Evolutionary conservation across 768 basidiomycete species (phyloP).

Genomic region (Exsudoporus frostii): DNA sequence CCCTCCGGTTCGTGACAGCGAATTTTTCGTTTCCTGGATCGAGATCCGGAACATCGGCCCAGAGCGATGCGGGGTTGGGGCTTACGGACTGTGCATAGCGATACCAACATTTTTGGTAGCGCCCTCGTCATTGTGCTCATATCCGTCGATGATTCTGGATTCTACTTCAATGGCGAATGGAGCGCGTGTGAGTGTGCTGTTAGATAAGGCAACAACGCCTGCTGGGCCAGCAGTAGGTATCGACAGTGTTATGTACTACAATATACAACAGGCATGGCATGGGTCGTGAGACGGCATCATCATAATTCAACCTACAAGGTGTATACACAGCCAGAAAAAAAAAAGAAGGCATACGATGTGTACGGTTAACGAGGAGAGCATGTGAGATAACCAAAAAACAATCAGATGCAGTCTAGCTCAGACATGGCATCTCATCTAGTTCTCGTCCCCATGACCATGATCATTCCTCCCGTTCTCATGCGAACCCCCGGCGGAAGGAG

Average conservation of each 20-base stretch:
- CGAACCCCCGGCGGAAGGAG: constrained; percentile 33
- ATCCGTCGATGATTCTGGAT: neutral
- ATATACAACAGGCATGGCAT: constrained; percentile 24
- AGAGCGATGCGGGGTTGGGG: constrained; percentile 25
- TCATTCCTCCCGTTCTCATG: constrained; percentile 30
- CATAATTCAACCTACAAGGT: constrained; percentile 25
- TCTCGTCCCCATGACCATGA: constrained; percentile 30
- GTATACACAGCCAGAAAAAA: constrained; percentile 19
- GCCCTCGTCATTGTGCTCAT: constrained; percentile 2
- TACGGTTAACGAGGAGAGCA: constrained; percentile 11
- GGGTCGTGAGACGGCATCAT: constrained; percentile 19
- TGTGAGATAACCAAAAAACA: constrained; percentile 16
- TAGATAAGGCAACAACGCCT: constrained; percentile 22
- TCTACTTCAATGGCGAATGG: neutral
- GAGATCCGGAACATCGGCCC: constrained; percentile 29
- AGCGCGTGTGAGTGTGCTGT: neutral
- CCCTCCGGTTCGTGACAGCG: constrained; percentile 30
- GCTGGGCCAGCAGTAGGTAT: constrained; percentile 28
- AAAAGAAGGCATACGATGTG: constrained; percentile 15
- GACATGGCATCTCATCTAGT: constrained; percentile 27
- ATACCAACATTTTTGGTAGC: constrained; percentile 7
- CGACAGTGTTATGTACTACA: constrained; percentile 29
- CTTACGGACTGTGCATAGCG: constrained; percentile 9
- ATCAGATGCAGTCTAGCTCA: constrained; percentile 12
- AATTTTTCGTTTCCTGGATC: constrained; percentile 21